Evolutionary conservation across 2,329 filamentous ascomycete genomes (phyloP), one percentile per base, ranked within the genome.

Genomic region (Coleophoma cylindrospora): DNA sequence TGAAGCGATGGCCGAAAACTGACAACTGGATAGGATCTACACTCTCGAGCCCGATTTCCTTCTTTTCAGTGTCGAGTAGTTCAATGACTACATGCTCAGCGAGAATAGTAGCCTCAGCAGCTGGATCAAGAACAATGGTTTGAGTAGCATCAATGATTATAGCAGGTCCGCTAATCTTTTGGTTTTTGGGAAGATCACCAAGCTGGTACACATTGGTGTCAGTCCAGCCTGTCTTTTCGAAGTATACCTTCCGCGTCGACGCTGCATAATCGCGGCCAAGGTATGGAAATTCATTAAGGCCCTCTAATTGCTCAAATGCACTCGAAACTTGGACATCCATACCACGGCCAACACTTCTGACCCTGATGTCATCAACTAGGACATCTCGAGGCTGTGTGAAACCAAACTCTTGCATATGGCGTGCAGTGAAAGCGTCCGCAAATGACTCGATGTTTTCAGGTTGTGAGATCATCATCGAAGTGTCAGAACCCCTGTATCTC

Each of bases 381-480:
- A 95, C 87, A 57, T 95, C 88, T 45, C 90, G 77, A 50, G 92
- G 87, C 27, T 81, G 81, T 0, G 87, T 92, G 63, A 96, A 96
- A 1, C 89, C 89, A 63, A 96, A 96, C 62, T 96, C 91, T 61
- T 91, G 89, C 41, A 88, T 83, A 62, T 96, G 91, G 58, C 95
- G 87, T 58, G 82, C 81, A 34, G 92, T 74, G 61, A 96, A 96
- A 0, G 88, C 89, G 54, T 83, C 78, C 3, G 84, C 88, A 67
- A 91, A 96, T 13, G 67, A 66, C 4, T 36, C 43, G 4, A 27
- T 27, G 3, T 87, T 80, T 3, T 80, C 81, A 0, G 89, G 88
- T 67, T 86, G 87, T 58, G 91, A 70, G 40, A 95, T 83, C 90
- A 95, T 95, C 43, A 95, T 75, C 0, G 89, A 87, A 4, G 89